Conservation (phyloP, 2,329 filamentous ascomycete species). For the Tolypocladium ovalisporum region DNA sequence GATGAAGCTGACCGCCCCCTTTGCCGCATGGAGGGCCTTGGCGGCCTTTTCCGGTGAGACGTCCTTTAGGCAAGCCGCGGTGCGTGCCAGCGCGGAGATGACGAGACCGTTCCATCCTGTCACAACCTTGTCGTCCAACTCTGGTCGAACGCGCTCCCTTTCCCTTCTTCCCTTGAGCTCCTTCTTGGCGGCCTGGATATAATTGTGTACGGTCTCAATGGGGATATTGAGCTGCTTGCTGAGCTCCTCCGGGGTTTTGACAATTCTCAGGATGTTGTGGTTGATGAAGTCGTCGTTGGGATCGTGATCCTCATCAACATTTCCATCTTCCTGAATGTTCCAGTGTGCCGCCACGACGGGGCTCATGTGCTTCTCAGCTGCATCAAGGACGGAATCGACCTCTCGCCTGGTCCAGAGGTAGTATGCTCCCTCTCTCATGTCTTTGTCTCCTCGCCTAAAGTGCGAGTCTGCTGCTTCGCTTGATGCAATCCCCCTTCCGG, state of each 20-base stretch:
- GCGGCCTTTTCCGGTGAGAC: conserved; percentile 46
- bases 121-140: conserved; percentile 80
- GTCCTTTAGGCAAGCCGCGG: conserved; percentile 54
- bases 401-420: conserved; percentile 91
- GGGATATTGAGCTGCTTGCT: conserved; percentile 65
- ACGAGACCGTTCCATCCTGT: conserved; percentile 82
- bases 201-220: conserved; percentile 54
- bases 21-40: conserved; percentile 55
- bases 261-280: conserved; percentile 76
- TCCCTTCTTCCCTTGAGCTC: conserved; percentile 64
- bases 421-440: conserved; percentile 84
- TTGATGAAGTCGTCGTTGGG: conserved; percentile 90
- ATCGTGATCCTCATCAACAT: conserved; percentile 73
- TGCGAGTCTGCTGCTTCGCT: conserved; percentile 86
- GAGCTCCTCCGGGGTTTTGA: conserved; percentile 55
- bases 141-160: conserved; percentile 62
- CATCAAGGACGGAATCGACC: conserved; percentile 59
- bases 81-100: conserved; percentile 69
- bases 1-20: conserved; percentile 61
- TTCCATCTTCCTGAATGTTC: conserved; percentile 74
- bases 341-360: conserved; percentile 74
- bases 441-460: conserved; percentile 60
- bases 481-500: conserved; percentile 65
- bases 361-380: conserved; percentile 43
- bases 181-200: conserved; percentile 54